Base-by-base conservation (phyloP, 2,329 filamentous ascomycete genomes). In the Claviceps spartinae region DNA sequence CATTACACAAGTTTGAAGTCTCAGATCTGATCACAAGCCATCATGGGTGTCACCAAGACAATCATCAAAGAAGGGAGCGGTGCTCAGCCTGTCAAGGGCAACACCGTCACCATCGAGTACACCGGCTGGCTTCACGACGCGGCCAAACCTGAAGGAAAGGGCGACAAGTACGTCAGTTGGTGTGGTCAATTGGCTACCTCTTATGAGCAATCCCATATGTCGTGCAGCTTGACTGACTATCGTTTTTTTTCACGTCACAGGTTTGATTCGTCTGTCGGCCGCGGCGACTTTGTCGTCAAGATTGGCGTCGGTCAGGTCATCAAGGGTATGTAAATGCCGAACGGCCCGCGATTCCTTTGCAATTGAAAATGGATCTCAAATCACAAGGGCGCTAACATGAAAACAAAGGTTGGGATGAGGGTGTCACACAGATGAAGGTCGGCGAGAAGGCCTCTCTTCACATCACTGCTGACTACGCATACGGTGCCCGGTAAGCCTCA, bases 271-370 rank as follows among this genome's bases (percentile, higher is more conserved):
- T 95, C 91, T 18, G 76, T 84, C 57, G 83, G 82, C 55, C 81
- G 87, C 52, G 84, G 82, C 48, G 81, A 88, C 67, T 90, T 97
- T 64, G 72, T 80, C 55, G 85, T 82, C 57, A 65, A 69, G 54
- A 97, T 98, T 67, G 93, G 93, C 50, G 75, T 85, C 58, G 88
- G 88, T 51, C 76, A 79, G 63, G 86, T 97, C 63, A 96, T 98
- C 72, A 81, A 79, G 74, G 91, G 90, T 93, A 76, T 24, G 48
- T 9, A 20, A 42, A 24, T 13, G 41, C 11, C 18, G 9, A 34
- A 34, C 11, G 30, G 9, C 30, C 9, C 30, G 9, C 30, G 30
- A 34, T 34, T 34, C 9, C 30, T 34, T 34, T 34, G 30, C 30
- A 34, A 34, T 11, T 11, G 30, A 34, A 11, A 11, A 11, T 11